These are phyloP conservation scores for Porcisia hertigi DNA, from an alignment of 208 protist species.

Conservation along the genomic window DNA sequence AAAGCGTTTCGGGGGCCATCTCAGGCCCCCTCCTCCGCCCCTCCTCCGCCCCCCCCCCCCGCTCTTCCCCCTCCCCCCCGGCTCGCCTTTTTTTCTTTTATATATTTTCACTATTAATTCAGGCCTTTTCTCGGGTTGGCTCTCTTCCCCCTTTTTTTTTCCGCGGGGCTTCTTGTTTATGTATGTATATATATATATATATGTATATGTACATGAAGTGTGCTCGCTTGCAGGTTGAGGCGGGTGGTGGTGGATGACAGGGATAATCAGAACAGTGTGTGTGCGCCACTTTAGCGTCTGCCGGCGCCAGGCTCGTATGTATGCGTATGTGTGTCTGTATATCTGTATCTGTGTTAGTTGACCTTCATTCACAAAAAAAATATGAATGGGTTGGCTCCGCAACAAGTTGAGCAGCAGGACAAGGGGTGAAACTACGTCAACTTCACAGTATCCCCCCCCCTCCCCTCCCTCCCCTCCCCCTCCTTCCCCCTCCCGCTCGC, in stretches of 20 bases:
- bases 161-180: no score
- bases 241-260: no score
- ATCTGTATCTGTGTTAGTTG: background rate
- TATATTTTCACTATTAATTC: background rate
- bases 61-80: background rate
- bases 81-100: background rate
- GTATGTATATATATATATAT: no score
- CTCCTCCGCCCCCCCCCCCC: background rate
- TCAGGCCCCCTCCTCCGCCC: no score
- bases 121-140: background rate
- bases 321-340: background rate
- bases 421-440: no score
- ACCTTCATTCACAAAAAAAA: no score
- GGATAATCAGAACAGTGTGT: no score
- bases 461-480: constrained; percentile 1
- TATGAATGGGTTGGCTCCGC: no score
- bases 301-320: background rate
- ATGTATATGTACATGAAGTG: no score
- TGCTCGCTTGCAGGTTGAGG: no score
- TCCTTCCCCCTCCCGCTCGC: background rate
- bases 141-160: background rate
- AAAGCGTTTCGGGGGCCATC: background rate
- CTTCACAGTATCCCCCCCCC: background rate
- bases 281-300: no score
- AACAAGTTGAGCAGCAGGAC: no score